Conservation (phyloP, 2,329 filamentous ascomycete species). For the Colletotrichum higginsianum region DNA sequence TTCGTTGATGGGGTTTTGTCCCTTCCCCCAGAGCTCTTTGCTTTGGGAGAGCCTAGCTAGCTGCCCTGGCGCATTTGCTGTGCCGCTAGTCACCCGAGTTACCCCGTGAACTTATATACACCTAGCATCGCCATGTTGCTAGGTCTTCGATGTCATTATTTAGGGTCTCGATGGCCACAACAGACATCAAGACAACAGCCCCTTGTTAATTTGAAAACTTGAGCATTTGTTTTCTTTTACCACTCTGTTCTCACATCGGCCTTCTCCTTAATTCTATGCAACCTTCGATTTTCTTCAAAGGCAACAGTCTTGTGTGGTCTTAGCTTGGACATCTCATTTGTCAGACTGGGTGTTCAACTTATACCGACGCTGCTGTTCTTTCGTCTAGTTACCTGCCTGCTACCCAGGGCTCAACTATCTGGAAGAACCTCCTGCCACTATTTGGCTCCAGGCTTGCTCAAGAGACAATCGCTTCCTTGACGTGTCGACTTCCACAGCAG, state of each 20-base stretch:
- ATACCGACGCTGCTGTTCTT: background rate
- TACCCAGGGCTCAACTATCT: background rate
- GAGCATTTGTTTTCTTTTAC: conserved; percentile 8
- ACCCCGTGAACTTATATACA: conserved; percentile 33
- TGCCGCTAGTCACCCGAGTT: background rate
- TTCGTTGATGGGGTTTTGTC: conserved; percentile 16
- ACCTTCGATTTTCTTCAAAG: background rate
- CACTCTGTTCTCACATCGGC: background rate
- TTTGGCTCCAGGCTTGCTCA: background rate
- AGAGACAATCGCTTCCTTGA: background rate
- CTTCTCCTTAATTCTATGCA: background rate
- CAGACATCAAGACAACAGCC: background rate
- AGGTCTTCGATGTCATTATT: conserved; percentile 17
- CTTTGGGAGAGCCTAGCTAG: conserved; percentile 16
- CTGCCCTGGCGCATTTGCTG: conserved; percentile 24
- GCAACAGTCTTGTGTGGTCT: conserved; percentile 13
- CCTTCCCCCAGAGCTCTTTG: conserved; percentile 14
- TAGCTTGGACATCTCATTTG: background rate
- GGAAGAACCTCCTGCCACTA: background rate
- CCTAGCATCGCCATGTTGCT: conserved; percentile 23
- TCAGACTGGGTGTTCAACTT: conserved; percentile 11
- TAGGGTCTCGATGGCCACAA: conserved; percentile 6
- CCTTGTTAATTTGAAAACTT: background rate
- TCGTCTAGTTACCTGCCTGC: background rate
- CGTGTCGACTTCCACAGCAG: background rate